Evolutionary conservation across 2,329 filamentous ascomycete genomes (phyloP), one percentile per base, ranked within the genome.

Genomic region (Xylaria sp.): DNA sequence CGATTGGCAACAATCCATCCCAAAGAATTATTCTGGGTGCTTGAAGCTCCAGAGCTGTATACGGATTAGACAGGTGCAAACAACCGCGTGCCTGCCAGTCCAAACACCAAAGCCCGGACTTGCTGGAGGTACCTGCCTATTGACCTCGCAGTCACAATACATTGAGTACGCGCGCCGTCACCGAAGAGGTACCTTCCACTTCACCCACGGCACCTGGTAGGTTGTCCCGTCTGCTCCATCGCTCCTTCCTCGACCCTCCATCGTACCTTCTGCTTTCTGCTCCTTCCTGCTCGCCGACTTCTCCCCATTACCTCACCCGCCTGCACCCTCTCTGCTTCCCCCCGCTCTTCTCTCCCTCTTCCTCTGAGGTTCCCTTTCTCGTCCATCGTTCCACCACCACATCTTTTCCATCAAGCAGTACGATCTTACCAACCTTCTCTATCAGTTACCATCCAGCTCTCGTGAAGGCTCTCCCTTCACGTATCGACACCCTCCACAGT

Each of bases 391-490:
- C 23, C 23, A 30, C 23, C 23, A 30, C 23, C 23, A 30, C 23
- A 30, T 30, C 23, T 30, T 30, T 30, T 30, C 23, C 23, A 30
- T 5, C 23, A 30, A 30, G 23, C 23, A 48, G 52, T 60, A 52
- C 50, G 53, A 53, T 52, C 46, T 48, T 63, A 34, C 51, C 53
- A 49, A 55, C 35, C 58, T 57, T 44, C 61, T 57, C 53, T 61
- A 56, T 50, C 57, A 46, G 42, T n/a, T n/a, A 46, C 37, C 9
- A 42, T 42, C 37, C 3, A 9, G 13, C 8, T 42, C 11, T 69
- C 64, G 62, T 61, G 55, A 57, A 66, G 60, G 68, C 68, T 68
- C 49, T 4, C 23, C 67, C 67, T 63, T 52, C 57, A 58, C 59
- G 52, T 39, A 49, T 49, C 39, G 30, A 16, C 23, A 30, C 4